Base-by-base conservation (phyloP, 768 basidiomycete species). In the Candolleomyces aberdarensis region DNA sequence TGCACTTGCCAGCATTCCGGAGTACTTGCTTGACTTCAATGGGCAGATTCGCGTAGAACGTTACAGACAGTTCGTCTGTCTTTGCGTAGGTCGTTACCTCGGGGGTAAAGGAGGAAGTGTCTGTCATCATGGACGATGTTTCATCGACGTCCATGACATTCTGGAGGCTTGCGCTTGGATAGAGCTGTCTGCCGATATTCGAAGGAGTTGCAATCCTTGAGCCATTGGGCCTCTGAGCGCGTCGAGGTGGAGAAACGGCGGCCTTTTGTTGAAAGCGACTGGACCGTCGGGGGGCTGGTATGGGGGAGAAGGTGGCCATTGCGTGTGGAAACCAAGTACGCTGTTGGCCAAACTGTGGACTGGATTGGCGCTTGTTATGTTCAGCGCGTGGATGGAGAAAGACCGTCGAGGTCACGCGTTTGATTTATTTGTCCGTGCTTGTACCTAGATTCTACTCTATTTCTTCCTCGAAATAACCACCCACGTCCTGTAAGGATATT, bases 401-500 rank as follows among this genome's bases (percentile, higher is more conserved):
- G n/a, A n/a, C 2, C 41, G 41, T n/a, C n/a, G 26, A 26, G 19
- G 56, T 49, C 57, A 58, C 57, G 57, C 57, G 57, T 58, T 20
- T 15, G 32, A 22, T 57, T n/a, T 57, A 29, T 57, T 57, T 57
- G 56, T 29, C 11, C 15, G 1, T 58, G 48, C 50, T 51, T 22
- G 39, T 41, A 19, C 31, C 29, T 26, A 43, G 29, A 13, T 3
- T 6, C 17, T 29, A 26, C 29, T 52, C 11, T 14, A 65, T 59
- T 71, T 72, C 67, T 72, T 77, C 36, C 72, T 69, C 2, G 75
- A 71, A 55, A 88, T 67, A 7, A 92, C 83, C 22, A 89, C 78
- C 54, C 76, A 78, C 5, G 86, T 87, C 70, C 83, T 81, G 78
- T 94, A 94, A 0, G 89, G 89, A 70, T 92, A 95, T 66, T 89